These are phyloP conservation scores for Mycena vulgaris DNA, from an alignment of 768 basidiomycete species.

Conservation along the genomic window DNA sequence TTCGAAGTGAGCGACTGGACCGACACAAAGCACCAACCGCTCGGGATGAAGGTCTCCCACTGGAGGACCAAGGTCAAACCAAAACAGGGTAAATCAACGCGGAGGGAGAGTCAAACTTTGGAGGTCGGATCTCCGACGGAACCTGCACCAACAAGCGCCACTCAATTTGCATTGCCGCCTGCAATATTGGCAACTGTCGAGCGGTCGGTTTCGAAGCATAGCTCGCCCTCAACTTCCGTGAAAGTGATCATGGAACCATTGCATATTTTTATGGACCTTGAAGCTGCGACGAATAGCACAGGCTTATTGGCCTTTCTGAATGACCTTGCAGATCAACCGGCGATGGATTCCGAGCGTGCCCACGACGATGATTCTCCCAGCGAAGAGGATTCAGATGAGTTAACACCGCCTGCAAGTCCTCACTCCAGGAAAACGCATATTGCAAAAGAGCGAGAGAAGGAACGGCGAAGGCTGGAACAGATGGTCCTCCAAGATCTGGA, in stretches of 20 bases:
- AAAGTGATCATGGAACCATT: conserved; percentile 71
- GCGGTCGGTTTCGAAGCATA: conserved; percentile 30
- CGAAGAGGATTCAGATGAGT: conserved; percentile 49
- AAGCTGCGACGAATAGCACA: conserved; percentile 55
- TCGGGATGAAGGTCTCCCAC: conserved; percentile 68
- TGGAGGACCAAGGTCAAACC: conserved; percentile 71
- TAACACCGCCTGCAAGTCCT: conserved; percentile 58
- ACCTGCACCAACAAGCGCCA: conserved; percentile 21
- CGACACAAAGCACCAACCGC: conserved; percentile 52
- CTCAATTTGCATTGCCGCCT: conserved; percentile 19
- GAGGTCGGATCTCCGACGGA: conserved; percentile 36
- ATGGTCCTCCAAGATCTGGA: conserved; percentile 74
- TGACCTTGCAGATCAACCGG: conserved; percentile 45
- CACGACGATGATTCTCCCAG: conserved; percentile 38
- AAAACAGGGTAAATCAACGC: conserved; percentile 36
- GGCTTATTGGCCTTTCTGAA: conserved; percentile 64
- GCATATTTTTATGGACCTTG: conserved; percentile 85
- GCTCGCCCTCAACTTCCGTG: conserved; percentile 42
- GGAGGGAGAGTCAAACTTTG: conserved; percentile 37
- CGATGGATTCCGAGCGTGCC: conserved; percentile 9
- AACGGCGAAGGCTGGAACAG: conserved; percentile 61
- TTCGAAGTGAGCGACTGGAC: conserved; percentile 81
- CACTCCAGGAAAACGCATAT: conserved; percentile 37
- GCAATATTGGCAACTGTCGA: conserved; percentile 19
- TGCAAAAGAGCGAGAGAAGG: conserved; percentile 49